phyloP scores from a whole-genome alignment of 2,329 filamentous ascomycete genomes.

The Paradendryphiella salina region DNA sequence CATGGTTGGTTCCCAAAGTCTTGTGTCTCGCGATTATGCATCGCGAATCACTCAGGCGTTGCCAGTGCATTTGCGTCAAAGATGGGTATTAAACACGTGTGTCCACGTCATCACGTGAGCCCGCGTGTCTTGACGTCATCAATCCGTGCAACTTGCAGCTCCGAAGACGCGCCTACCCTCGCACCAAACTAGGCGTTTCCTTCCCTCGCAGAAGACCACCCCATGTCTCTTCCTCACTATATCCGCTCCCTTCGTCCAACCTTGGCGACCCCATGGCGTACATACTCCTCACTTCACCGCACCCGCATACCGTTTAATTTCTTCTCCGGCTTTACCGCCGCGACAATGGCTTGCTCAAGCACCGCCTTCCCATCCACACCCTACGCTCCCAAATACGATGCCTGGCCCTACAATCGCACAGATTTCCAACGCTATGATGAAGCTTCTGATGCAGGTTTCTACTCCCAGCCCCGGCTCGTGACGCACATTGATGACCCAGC shows the following conservation, averaged over 20 bases:
- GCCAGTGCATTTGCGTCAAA: background rate
- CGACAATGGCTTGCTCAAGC: constrained; percentile 9
- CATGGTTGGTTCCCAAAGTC: background rate
- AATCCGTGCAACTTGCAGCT: background rate
- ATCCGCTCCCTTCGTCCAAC: background rate
- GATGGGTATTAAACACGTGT: background rate
- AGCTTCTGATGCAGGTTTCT: constrained; percentile 45
- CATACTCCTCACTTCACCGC: constrained; percentile 9
- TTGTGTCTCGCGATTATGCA: too few relatives aligned
- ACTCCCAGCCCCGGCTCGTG: constrained; percentile 53
- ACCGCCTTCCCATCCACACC: constrained; percentile 14
- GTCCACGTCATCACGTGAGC: constrained; percentile 17
- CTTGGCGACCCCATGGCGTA: constrained; percentile 2
- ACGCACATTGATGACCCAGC: constrained; percentile 59
- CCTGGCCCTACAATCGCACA: constrained; percentile 22
- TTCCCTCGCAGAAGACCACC: background rate
- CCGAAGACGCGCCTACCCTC: constrained; percentile 4
- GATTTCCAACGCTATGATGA: constrained; percentile 50
- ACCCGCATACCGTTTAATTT: constrained; percentile 16
- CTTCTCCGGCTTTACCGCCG: constrained; percentile 15
- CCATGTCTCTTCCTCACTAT: constrained; percentile 13
- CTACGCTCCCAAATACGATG: constrained; percentile 24
- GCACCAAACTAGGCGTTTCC: background rate
- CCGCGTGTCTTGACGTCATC: constrained; percentile 30
- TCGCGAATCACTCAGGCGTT: too few relatives aligned